These are phyloP conservation scores for Spinacia oleracea DNA, from an alignment of 179 eudicot species.

Conservation along the genomic window DNA sequence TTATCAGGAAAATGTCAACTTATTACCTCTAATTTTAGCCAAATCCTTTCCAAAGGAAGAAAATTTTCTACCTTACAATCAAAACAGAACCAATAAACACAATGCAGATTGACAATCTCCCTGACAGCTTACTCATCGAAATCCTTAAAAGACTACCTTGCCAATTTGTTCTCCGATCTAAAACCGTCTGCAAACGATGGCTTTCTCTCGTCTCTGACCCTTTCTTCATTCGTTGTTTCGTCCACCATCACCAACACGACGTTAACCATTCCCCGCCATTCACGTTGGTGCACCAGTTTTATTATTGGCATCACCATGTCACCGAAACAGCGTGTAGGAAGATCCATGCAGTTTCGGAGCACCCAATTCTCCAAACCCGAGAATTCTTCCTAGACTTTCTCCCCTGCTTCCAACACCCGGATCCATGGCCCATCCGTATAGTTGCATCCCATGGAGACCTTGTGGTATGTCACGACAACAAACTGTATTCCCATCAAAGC, in stretches of 20 bases:
- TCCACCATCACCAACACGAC: not conserved
- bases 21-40: not conserved
- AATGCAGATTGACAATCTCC: constrained; percentile 6
- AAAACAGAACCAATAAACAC: not conserved
- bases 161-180: not conserved
- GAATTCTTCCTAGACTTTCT: constrained; percentile 9
- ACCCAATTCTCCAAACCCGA: not conserved
- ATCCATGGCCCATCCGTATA: constrained; percentile 14
- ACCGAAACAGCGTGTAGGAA: constrained; percentile 13
- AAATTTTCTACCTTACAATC: not conserved
- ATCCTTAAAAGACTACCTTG: constrained; percentile 3
- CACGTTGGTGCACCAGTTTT: constrained; percentile 22
- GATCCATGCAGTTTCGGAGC: constrained; percentile 13
- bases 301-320: constrained; percentile 15
- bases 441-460: constrained; percentile 18
- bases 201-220: constrained; percentile 7
- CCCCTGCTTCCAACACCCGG: not conserved
- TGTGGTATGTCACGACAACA: constrained; percentile 9
- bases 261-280: not conserved
- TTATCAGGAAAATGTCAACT: not conserved
- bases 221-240: not conserved
- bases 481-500: constrained; percentile 7
- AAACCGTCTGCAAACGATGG: constrained; percentile 2
- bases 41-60: not conserved
- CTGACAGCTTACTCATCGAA: constrained; percentile 10